Base-by-base conservation (phyloP, 192 early-diverging fungal species). In the Allomyces macrogynus region DNA sequence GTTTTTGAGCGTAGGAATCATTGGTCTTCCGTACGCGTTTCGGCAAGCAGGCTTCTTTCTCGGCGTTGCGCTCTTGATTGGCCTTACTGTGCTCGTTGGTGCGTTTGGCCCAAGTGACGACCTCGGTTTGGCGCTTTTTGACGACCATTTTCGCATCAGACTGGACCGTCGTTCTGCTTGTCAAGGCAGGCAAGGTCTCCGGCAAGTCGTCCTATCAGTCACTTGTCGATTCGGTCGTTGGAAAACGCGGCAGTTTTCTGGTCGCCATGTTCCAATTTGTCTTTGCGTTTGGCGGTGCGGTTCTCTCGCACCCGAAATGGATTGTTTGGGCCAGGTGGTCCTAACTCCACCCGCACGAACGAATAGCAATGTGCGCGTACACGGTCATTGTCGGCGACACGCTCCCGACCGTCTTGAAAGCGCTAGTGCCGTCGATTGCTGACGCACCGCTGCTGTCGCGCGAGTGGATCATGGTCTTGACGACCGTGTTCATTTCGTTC, bases 261-360 rank as follows among this genome's bases (percentile, higher is more conserved):
- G 90, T 89, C 64, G 92, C 91, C 5, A 70, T 91, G 54, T 95
- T 93, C 72, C 91, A 93, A 71, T 92, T 93, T 65, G 78, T 87
- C 9, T 92, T 95, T 80, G 91, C 92, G 1, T 93, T 91, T 77
- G 92, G 92, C 66, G 92, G 89, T 77, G 80, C 80, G 75, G 67
- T 71, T 5, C 70, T 68, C 63, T 76, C 70, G 64, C 69, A 73
- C 11, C 70, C 74, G 10, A 16, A 27, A 2, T 60, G 32, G 5
- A 61, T 32, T 23, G 32, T n/a, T 32, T 66, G 61, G n/a, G 25
- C 23, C 14, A 10, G 1, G 24, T 49, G 18, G 42, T 40, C 23
- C 16, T 67, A 20, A 62, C n/a, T 24, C 62, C 18, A 57, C 44
- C 24, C 9, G 16, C 10, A 42, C n/a, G 22, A 62, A 16, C 40